Evolutionary conservation across 345 rosid species (phyloP).

Genomic region (Populus euphratica): DNA sequence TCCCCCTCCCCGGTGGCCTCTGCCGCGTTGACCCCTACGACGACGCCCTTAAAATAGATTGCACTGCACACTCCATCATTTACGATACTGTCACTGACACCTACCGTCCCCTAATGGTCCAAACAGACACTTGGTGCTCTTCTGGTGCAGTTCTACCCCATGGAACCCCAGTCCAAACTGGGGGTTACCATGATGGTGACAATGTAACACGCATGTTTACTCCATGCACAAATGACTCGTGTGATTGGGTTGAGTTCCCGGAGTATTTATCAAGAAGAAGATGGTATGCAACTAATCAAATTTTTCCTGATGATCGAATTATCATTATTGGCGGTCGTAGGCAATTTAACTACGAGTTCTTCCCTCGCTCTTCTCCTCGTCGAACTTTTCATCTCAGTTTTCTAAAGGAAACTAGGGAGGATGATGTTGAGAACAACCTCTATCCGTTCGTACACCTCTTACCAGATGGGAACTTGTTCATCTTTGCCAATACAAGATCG

Average conservation of each 20-base stretch:
- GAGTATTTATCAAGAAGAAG: slow-evolving; percentile 46
- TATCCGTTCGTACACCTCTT: slow-evolving; percentile 82
- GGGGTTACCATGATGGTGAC: slow-evolving; percentile 76
- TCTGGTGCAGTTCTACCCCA: slow-evolving; percentile 62
- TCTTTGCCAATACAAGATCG: slow-evolving; percentile 72
- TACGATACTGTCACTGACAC: slow-evolving; percentile 53
- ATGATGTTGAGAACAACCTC: slow-evolving; percentile 58
- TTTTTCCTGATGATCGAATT: slow-evolving; percentile 65
- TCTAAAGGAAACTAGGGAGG: slow-evolving; percentile 49
- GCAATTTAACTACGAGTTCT: slow-evolving; percentile 66
- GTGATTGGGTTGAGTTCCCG: slow-evolving; percentile 73
- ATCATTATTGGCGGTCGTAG: slow-evolving; percentile 74
- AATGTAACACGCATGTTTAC: slow-evolving; percentile 47
- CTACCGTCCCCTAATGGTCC: slow-evolving; percentile 57
- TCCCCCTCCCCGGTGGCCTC: slow-evolving; percentile 45
- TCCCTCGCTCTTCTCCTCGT: slow-evolving; percentile 22
- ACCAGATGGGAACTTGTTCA: slow-evolving; percentile 73
- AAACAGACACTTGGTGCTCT: slow-evolving; percentile 85
- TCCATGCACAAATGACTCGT: slow-evolving; percentile 39
- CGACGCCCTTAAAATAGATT: slow-evolving; percentile 40
- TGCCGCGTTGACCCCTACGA: slow-evolving; percentile 51
- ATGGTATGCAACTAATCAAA: slow-evolving; percentile 79
- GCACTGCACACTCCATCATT: slow-evolving; percentile 82
- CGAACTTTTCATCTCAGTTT: slow-evolving; percentile 33
- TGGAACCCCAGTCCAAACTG: slow-evolving; percentile 74